Evolutionary conservation across 2,329 filamentous ascomycete species (phyloP).

Genomic region (Ambrosiella beaveri): DNA sequence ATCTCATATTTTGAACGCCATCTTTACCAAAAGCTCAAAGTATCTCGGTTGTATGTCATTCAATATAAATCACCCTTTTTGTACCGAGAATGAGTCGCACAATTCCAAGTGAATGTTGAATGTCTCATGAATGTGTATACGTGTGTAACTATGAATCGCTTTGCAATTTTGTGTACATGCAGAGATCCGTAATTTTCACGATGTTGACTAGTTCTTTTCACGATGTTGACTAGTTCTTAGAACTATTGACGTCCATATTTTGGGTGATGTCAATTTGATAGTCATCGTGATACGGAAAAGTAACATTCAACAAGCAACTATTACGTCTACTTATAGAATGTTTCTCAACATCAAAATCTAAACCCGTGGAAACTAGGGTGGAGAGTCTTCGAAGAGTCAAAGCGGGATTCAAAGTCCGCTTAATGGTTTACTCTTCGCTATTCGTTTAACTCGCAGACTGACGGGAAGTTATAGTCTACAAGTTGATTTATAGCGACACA

Average conservation of each 20-base stretch:
- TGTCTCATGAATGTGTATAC: background rate
- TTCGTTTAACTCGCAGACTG: conserved; percentile 86
- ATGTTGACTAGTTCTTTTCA: no score
- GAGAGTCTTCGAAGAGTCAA: conserved; percentile 68
- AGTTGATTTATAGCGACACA: conserved; percentile 13
- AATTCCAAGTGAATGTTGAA: background rate
- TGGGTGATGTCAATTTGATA: no score
- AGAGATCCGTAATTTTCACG: no score
- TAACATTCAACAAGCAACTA: no score
- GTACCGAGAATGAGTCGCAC: background rate
- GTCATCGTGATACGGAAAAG: no score
- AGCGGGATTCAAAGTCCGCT: conserved; percentile 31
- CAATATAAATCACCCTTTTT: conserved; percentile 4
- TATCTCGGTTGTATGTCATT: background rate
- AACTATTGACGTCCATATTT: no score
- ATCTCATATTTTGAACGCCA: background rate
- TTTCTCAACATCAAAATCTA: conserved; percentile 77
- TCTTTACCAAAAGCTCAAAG: background rate
- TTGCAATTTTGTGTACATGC: no score
- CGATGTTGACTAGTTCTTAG: no score
- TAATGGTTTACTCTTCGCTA: conserved; percentile 58
- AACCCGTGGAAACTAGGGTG: conserved; percentile 42
- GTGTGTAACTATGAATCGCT: no score
- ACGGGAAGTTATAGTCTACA: conserved; percentile 22
- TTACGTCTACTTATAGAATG: conserved; percentile 25